These are phyloP conservation scores for Dispira parvispora DNA, from an alignment of 192 early-diverging fungal species.

Conservation along the genomic window DNA sequence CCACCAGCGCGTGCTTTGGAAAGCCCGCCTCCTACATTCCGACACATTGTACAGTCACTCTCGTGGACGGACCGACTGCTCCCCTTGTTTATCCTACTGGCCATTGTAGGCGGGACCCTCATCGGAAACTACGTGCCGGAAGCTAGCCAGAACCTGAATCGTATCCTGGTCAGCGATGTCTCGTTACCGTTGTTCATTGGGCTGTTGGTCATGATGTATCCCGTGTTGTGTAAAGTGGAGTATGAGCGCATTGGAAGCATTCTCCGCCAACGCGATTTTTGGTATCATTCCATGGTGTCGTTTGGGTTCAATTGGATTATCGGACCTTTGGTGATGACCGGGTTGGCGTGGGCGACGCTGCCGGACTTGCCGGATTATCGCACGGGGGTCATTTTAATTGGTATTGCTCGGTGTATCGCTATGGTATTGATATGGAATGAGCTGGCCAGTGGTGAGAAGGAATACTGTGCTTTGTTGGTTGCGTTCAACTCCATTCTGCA, in stretches of 20 bases:
- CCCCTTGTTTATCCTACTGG: conserved; percentile 20
- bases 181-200: conserved; percentile 53
- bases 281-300: conserved; percentile 35
- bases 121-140: conserved; percentile 39
- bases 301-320: conserved; percentile 49
- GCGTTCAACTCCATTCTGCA: conserved; percentile 53
- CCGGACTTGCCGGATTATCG: conserved; percentile 48
- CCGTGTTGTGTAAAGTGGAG: conserved; percentile 42
- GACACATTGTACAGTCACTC: conserved; percentile 14
- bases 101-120: conserved; percentile 38
- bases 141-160: conserved; percentile 30
- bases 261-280: conserved; percentile 24
- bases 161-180: conserved; percentile 39
- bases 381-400: conserved; percentile 35
- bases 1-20: neutral
- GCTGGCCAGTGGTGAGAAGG: conserved; percentile 41
- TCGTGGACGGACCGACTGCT: conserved; percentile 23
- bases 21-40: neutral
- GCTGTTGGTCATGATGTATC: conserved; percentile 55
- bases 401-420: conserved; percentile 46
- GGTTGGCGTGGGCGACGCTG: conserved; percentile 45
- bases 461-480: conserved; percentile 52
- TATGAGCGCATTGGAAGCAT: conserved; percentile 28
- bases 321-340: conserved; percentile 46
- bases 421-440: conserved; percentile 69